Evolutionary conservation across 192 early-diverging fungal species (phyloP), one percentile per base, ranked within the genome.

Genomic region (Ramicandelaber brevisporus): DNA sequence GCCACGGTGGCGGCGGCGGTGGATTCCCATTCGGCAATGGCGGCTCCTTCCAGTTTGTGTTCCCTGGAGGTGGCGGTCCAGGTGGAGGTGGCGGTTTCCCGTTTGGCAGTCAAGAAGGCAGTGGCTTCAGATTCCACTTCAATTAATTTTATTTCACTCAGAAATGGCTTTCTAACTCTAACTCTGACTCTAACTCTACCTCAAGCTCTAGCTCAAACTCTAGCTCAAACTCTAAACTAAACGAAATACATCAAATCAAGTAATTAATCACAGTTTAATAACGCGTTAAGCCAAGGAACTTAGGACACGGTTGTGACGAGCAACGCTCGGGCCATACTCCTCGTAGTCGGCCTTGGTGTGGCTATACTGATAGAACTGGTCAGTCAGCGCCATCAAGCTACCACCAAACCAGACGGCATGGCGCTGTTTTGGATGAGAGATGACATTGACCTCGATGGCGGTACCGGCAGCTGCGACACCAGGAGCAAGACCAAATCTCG

Each of bases 341-440:
- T 96, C 90, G 43, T 96, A 96, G 43, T 96, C 86, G 29, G 74
- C 79, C 62, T 96, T 96, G 28, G 86, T 81, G 53, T 96, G 90
- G 50, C 83, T 89, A 53, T 70, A 85, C 29, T 59, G 63, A 46
- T 76, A 63, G 56, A 96, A 96, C 44, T 89, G 81, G 24, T 43
- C 46, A 10, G 81, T 90, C 39, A 70, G 73, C 16, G 82, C 85
- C 46, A 97, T 58, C 38, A 92, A 61, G 54, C 80, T 87, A 34
- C 86, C 92, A 38, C 92, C 92, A 47, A 78, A 93, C 92, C 92
- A 97, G 12, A 97, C 92, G n/a, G 92, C 92, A 41, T 97, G 78
- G 26, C 92, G 68, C 50, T 97, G 92, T 53, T 81, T 86, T 68
- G 87, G 87, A 69, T 98, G 88, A n/a, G 72, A 69, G 18, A 98